Conservation (phyloP, 495 filamentous ascomycete genomes). For the Xylaria scruposa region DNA sequence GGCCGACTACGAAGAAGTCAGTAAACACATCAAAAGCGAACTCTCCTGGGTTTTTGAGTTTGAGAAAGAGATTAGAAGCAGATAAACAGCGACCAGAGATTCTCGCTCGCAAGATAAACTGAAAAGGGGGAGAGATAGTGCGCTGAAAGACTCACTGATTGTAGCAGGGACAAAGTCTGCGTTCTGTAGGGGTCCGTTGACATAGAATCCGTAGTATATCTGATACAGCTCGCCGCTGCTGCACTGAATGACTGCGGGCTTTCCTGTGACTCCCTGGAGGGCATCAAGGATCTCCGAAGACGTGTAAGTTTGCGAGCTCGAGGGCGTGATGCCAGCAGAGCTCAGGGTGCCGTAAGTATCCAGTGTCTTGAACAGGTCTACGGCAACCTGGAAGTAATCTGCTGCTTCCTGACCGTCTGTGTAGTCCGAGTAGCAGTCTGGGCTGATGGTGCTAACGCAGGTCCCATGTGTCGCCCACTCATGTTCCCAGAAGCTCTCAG, state of each 20-base stretch:
- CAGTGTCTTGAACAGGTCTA: constrained; percentile 62
- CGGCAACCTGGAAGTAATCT: constrained; percentile 61
- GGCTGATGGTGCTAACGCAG: constrained; percentile 67
- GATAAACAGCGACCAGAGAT: neutral
- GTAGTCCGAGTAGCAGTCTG: constrained; percentile 71
- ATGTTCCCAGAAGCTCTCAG: constrained; percentile 75
- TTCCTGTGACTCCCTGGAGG: constrained; percentile 58
- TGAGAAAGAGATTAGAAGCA: neutral
- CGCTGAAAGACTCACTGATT: constrained; percentile 29
- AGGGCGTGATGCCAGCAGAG: constrained; percentile 67
- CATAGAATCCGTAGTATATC: constrained; percentile 80
- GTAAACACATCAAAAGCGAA: neutral
- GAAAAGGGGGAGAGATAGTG: neutral
- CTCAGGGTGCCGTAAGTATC: constrained; percentile 60
- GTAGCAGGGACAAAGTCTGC: constrained; percentile 67
- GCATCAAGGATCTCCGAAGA: constrained; percentile 65
- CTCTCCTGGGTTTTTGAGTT: neutral
- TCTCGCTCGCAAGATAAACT: neutral
- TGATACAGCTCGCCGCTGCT: constrained; percentile 68
- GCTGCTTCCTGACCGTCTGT: constrained; percentile 58
- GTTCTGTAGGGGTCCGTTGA: constrained; percentile 70
- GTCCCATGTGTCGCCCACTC: constrained; percentile 85
- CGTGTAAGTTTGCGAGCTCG: constrained; percentile 63
- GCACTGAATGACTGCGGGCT: constrained; percentile 67
- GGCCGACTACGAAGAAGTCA: constrained; percentile 54